These are phyloP conservation scores for Claviceps sp. DNA, from an alignment of 2,329 filamentous ascomycete species.

Conservation along the genomic window DNA sequence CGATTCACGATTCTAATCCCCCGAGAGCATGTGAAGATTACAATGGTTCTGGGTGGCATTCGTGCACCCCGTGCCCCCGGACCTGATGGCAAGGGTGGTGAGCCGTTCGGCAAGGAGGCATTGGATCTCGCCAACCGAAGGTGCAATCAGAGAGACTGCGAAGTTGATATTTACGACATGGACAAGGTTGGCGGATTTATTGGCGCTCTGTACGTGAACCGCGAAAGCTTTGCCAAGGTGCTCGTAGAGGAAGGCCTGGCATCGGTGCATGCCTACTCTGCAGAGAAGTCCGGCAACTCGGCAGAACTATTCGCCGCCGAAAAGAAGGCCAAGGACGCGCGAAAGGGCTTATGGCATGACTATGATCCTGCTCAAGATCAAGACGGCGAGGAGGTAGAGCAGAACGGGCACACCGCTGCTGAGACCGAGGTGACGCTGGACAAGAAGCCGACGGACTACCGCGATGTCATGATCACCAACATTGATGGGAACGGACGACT, in stretches of 20 bases:
- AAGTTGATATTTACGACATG: slow-evolving; percentile 86
- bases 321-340: slow-evolving; percentile 73
- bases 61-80: slow-evolving; percentile 79
- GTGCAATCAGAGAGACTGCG: slow-evolving; percentile 86
- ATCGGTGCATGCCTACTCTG: slow-evolving; percentile 85
- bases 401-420: slow-evolving; percentile 36
- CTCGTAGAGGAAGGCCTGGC: slow-evolving; percentile 90
- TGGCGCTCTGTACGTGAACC: slow-evolving; percentile 81
- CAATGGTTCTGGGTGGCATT: slow-evolving; percentile 86
- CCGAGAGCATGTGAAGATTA: slow-evolving; percentile 86
- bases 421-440: slow-evolving; percentile 39
- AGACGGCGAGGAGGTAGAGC: slow-evolving; percentile 38
- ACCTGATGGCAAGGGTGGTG: slow-evolving; percentile 59
- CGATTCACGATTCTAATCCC: slow-evolving; percentile 87
- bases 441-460: slow-evolving; percentile 70
- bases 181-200: slow-evolving; percentile 98
- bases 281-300: slow-evolving; percentile 85
- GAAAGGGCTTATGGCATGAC: slow-evolving; percentile 83
- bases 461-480: slow-evolving; percentile 84
- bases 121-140: slow-evolving; percentile 80
- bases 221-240: slow-evolving; percentile 88
- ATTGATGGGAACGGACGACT: slow-evolving; percentile 70
- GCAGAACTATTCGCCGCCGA: slow-evolving; percentile 80
- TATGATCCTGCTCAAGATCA: slow-evolving; percentile 85
- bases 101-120: slow-evolving; percentile 91